These are phyloP conservation scores for Primulina huaijiensis DNA, from an alignment of 257 asterid species.

Conservation along the genomic window DNA sequence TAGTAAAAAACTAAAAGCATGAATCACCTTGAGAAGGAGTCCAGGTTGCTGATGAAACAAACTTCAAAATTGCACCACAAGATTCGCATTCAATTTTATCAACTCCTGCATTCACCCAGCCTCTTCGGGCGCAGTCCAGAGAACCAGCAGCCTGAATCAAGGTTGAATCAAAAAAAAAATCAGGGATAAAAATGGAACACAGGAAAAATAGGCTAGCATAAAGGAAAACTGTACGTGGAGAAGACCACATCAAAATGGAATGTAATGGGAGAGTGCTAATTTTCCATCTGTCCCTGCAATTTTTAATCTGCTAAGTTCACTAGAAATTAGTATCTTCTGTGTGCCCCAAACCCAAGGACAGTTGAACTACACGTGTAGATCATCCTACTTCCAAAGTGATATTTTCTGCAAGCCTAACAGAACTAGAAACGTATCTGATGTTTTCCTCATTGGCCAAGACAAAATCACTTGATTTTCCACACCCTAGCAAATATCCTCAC, in stretches of 20 bases:
- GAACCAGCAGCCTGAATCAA: slow-evolving; percentile 77
- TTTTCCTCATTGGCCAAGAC: slow-evolving; percentile 15
- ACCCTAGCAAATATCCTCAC: neutral
- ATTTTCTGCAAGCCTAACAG: slow-evolving; percentile 8
- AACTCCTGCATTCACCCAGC: slow-evolving; percentile 91
- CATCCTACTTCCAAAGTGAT: neutral
- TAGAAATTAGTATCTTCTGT: slow-evolving; percentile 9
- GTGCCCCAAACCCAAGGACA: slow-evolving; percentile 5
- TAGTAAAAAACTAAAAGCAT: slow-evolving; percentile 25
- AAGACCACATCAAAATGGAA: slow-evolving; percentile 8
- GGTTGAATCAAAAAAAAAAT: slow-evolving; percentile 22
- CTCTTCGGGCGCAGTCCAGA: slow-evolving; percentile 94
- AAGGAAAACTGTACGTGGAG: slow-evolving; percentile 19
- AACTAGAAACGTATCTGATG: neutral
- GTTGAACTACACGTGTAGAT: slow-evolving; percentile 1
- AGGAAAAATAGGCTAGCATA: slow-evolving; percentile 10
- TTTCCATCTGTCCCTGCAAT: neutral
- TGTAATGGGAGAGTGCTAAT: neutral
- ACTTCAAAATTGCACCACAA: slow-evolving; percentile 75
- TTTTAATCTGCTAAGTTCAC: slow-evolving; percentile 11
- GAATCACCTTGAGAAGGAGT: slow-evolving; percentile 80
- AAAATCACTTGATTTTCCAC: slow-evolving; percentile 12
- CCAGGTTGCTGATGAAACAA: slow-evolving; percentile 55
- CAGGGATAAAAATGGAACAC: slow-evolving; percentile 18
- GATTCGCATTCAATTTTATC: slow-evolving; percentile 93